These are phyloP conservation scores for Oryza punctata DNA, from an alignment of 176 grass and related monocot species.

Conservation along the genomic window DNA sequence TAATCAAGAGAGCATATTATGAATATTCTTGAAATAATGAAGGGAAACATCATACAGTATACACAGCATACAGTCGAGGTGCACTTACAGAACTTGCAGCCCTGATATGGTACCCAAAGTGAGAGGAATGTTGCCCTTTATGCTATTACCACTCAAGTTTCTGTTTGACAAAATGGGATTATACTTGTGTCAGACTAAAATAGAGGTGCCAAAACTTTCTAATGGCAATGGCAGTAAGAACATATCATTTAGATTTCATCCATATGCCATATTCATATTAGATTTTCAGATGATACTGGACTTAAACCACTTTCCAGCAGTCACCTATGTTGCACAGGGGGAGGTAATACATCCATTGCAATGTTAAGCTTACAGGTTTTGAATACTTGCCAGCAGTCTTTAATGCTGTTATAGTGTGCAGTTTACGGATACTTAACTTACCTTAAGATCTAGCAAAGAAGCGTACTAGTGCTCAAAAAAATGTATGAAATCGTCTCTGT, in stretches of 20 bases:
- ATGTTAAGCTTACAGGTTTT: neutral
- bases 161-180: conserved; percentile 41
- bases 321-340: neutral
- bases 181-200: conserved; percentile 27
- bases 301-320: conserved; percentile 3
- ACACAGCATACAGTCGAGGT: neutral
- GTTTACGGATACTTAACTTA: neutral
- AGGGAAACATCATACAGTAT: conserved; percentile 1
- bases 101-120: conserved; percentile 74
- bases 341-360: conserved; percentile 10
- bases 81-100: conserved; percentile 82
- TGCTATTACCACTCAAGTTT: conserved; percentile 93
- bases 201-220: neutral
- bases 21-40: neutral
- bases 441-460: conserved; percentile 17
- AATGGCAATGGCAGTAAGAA: neutral
- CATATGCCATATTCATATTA: neutral
- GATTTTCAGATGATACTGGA: neutral
- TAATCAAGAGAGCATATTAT: neutral
- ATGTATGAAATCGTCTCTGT: neutral
- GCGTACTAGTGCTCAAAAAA: conserved; percentile 6
- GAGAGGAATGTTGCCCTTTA: conserved; percentile 71
- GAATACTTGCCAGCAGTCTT: neutral
- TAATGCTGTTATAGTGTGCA: neutral
- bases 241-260: conserved; percentile 6